A percentile compares a stretch with the other conserved stretches of the same genome.
phyloP scores from a whole-genome alignment of 331 rosid species.

The Rhamnella rubrinervis region DNA sequence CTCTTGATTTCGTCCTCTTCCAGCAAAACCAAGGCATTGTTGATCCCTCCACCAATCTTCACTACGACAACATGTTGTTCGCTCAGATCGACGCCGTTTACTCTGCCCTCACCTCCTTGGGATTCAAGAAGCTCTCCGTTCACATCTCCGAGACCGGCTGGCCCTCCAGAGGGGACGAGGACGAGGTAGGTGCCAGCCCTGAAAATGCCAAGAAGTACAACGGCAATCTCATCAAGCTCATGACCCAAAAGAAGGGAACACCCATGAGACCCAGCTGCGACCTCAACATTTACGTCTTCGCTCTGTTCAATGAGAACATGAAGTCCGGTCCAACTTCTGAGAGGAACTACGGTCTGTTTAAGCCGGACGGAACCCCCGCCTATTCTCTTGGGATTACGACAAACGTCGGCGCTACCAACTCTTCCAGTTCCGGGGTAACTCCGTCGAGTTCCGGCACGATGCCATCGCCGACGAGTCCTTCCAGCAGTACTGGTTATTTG shows the following conservation, averaged over 20 bases:
- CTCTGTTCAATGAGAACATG: conserved; percentile 90
- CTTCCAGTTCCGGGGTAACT: background rate
- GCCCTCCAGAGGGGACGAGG: conserved; percentile 89
- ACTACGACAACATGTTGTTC: conserved; percentile 85
- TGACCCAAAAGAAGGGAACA: conserved; percentile 63
- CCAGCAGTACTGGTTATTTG: conserved; percentile 61
- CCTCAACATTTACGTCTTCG: conserved; percentile 85
- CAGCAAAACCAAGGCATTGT: conserved; percentile 74
- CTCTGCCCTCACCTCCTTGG: conserved; percentile 51
- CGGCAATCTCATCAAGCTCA: conserved; percentile 64
- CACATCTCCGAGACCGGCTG: conserved; percentile 97
- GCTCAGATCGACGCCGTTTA: conserved; percentile 97
- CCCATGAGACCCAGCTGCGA: conserved; percentile 72
- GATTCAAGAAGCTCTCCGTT: conserved; percentile 64
- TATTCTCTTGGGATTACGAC: conserved; percentile 52
- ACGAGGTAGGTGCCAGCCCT: conserved; percentile 74
- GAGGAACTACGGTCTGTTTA: conserved; percentile 85
- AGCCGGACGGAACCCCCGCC: conserved; percentile 80
- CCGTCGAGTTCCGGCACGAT: conserved; percentile 13
- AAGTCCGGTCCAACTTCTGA: conserved; percentile 96
- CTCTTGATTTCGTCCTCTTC: conserved; percentile 72
- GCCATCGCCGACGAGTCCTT: conserved; percentile 34
- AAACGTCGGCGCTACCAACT: conserved; percentile 24
- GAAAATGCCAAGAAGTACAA: conserved; percentile 93
- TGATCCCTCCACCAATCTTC: conserved; percentile 67